Evolutionary conservation across 2,329 filamentous ascomycete species (phyloP).

Genomic region (Fusarium sp.): DNA sequence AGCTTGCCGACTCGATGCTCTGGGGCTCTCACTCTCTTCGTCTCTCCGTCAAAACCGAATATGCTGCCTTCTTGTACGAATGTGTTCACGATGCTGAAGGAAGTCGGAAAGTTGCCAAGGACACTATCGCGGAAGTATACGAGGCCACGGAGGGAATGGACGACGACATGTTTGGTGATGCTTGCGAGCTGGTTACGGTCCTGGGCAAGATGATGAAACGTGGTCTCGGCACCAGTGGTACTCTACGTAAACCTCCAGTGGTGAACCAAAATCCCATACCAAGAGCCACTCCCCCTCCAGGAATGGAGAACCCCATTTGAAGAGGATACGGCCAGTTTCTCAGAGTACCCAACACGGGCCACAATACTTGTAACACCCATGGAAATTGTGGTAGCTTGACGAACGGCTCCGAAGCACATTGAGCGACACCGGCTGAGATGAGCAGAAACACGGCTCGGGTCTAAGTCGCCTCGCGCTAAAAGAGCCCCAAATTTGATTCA

Average conservation of each 20-base stretch:
- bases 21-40: constrained; percentile 91
- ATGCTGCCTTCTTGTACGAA: constrained; percentile 92
- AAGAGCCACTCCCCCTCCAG: constrained; percentile 43
- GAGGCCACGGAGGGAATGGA: constrained; percentile 92
- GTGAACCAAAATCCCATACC: constrained; percentile 23
- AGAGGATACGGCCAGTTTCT: background rate
- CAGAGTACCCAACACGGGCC: background rate
- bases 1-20: constrained; percentile 77
- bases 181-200: constrained; percentile 85
- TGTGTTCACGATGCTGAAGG: constrained; percentile 84
- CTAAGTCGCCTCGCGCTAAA: constrained; percentile 7
- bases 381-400: background rate
- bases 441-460: background rate
- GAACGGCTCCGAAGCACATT: background rate
- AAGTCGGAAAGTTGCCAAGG: constrained; percentile 79
- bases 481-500: constrained; percentile 21
- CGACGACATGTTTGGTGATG: constrained; percentile 93
- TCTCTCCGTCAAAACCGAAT: constrained; percentile 90
- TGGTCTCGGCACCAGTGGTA: constrained; percentile 59
- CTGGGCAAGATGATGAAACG: constrained; percentile 90
- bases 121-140: constrained; percentile 90
- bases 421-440: background rate
- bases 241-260: constrained; percentile 45
- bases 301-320: constrained; percentile 58
- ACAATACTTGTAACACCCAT: background rate